These are phyloP conservation scores for Vitis hybrid DNA, from an alignment of 177 flowering plant species.

Conservation along the genomic window DNA sequence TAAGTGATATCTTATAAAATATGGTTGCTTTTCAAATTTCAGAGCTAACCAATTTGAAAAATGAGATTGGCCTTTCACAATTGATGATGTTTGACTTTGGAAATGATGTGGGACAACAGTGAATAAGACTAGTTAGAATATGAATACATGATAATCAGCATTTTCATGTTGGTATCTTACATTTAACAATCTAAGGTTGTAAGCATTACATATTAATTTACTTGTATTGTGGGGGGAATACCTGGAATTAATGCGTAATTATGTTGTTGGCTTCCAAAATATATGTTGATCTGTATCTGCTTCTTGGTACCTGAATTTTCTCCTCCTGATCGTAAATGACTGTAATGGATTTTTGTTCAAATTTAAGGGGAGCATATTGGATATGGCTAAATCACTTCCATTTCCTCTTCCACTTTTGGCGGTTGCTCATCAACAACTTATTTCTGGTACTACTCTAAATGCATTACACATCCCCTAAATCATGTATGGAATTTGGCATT, in stretches of 20 bases:
- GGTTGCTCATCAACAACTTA: conserved; percentile 85
- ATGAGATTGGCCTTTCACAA: no score
- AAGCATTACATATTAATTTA: background rate
- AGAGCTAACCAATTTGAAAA: no score
- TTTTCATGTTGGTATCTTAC: no score
- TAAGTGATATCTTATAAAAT: no score
- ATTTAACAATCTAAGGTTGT: no score
- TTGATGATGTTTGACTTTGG: no score
- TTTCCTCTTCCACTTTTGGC: conserved; percentile 93
- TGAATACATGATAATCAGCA: no score
- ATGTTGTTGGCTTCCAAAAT: background rate
- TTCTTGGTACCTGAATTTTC: background rate
- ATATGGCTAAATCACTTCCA: conserved; percentile 61
- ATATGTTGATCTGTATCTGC: background rate
- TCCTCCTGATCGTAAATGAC: background rate
- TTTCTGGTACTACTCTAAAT: conserved; percentile 49
- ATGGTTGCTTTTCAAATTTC: no score
- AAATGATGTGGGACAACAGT: no score
- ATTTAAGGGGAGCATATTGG: conserved; percentile 60
- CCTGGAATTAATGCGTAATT: background rate
- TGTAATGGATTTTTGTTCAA: conserved; percentile 16
- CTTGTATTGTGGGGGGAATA: background rate
- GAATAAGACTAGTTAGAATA: no score
- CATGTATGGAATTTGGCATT: background rate
- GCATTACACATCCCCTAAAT: background rate